Base-by-base conservation (phyloP, 2,329 filamentous ascomycete species). In the Beauveria australis region DNA sequence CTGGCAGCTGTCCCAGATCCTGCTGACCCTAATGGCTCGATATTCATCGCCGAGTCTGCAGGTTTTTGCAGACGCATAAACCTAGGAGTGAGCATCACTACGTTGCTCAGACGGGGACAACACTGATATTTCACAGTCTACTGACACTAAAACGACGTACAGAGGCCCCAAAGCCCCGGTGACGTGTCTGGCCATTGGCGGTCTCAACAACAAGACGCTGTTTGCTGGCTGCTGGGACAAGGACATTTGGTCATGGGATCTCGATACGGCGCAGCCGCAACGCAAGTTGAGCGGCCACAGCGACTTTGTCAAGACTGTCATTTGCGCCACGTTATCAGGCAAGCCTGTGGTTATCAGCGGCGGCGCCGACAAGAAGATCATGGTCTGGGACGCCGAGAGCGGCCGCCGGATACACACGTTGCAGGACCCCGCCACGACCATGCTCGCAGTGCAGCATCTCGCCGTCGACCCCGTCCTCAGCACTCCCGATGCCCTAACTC, bases 211-310 rank as follows among this genome's bases (percentile, higher is more conserved):
- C 62, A 74, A 72, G 55, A 88, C 81, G 1, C 70, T 97, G 12
- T 97, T 91, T 72, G 91, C 91, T 26, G 93, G 92, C 40, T 94
- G 88, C 62, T 99, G 94, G 94, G 93, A 99, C 75, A 96, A 96
- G 76, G 82, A 85, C 22, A 82, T 97, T 61, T 96, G 92, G 87
- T 89, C 88, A 37, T 97, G 91, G 89, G 81, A 89, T 67, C 76
- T 88, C 37, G 76, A 80, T 19, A 84, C 84, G 3, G 79, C 78
- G 48, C 72, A 78, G 33, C 74, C 77, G 1, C 78, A 77, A n/a
- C 80, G 77, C 63, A 86, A 80, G 64, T 92, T 87, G 66, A 81
- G 82, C 61, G 92, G 91, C 5, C 93, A 97, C 73, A 79, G 83
- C 1, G 94, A 99, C 75, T 99, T 99, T 70, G 89, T 99, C 67